These are phyloP conservation scores for Balakata baccata DNA, from an alignment of 345 rosid genomes.

Conservation along the genomic window DNA sequence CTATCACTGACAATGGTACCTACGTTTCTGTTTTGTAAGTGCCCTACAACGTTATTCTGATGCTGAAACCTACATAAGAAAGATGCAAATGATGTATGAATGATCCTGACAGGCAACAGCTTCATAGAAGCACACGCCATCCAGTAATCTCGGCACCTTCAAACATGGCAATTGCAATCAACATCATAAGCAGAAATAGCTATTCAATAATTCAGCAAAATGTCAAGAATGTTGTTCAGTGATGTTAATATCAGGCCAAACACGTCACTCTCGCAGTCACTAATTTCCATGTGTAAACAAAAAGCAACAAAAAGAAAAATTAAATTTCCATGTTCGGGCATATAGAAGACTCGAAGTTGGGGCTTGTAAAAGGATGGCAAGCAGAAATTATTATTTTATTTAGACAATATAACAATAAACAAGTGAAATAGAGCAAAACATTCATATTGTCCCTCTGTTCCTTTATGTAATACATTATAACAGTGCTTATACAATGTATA, in stretches of 20 bases:
- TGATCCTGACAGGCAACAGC: conserved; percentile 4
- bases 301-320: not conserved
- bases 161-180: not conserved
- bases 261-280: not conserved
- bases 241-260: not conserved
- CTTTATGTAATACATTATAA: no score
- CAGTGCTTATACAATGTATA: no score
- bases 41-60: conserved; percentile 2
- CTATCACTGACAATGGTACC: not conserved
- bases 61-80: not conserved
- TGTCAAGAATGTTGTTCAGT: not conserved
- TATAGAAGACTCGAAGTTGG: not conserved
- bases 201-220: not conserved
- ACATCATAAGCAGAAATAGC: conserved; percentile 1
- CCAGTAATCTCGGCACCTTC: not conserved
- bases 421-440: no score
- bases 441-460: no score
- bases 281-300: not conserved
- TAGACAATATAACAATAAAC: no score
- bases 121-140: conserved; percentile 16
- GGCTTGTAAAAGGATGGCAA: not conserved
- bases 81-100: not conserved
- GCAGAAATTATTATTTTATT: no score
- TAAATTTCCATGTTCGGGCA: no score
- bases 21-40: not conserved